These are phyloP conservation scores for Seiridium unicorne DNA, from an alignment of 2,329 filamentous ascomycete species.

Conservation along the genomic window DNA sequence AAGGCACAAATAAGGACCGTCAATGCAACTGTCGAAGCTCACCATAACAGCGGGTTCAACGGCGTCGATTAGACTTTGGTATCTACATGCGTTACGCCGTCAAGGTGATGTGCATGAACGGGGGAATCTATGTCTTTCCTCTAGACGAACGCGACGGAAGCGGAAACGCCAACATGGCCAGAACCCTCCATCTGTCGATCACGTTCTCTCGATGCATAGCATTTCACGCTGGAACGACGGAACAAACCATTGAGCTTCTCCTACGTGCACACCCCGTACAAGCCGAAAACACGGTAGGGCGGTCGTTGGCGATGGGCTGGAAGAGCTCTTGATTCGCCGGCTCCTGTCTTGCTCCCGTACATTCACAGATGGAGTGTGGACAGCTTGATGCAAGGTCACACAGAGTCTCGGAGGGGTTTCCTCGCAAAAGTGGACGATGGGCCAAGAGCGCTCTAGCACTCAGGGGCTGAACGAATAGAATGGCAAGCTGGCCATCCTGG, in stretches of 20 bases:
- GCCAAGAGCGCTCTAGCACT: background rate
- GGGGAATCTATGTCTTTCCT: background rate
- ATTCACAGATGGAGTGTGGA: background rate
- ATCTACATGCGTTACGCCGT: no score
- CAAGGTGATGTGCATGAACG: no score
- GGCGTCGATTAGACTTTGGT: no score
- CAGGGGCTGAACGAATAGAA: constrained; percentile 14
- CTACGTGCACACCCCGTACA: background rate
- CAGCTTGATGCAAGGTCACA: background rate
- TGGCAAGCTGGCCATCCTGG: constrained; percentile 9
- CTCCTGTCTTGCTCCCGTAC: background rate
- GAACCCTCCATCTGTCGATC: background rate
- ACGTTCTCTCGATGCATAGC: background rate
- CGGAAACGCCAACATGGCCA: background rate
- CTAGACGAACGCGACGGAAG: no score
- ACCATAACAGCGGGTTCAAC: background rate
- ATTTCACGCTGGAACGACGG: background rate
- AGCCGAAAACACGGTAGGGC: no score
- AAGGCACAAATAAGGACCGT: background rate
- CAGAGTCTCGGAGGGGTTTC: background rate
- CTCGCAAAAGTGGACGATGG: background rate
- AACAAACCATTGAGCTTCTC: background rate
- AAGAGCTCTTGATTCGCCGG: background rate
- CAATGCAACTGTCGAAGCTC: background rate
- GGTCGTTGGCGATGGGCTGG: no score